Evolutionary conservation across 2,329 filamentous ascomycete genomes (phyloP).

Genomic region (Orbilia brochopaga): DNA sequence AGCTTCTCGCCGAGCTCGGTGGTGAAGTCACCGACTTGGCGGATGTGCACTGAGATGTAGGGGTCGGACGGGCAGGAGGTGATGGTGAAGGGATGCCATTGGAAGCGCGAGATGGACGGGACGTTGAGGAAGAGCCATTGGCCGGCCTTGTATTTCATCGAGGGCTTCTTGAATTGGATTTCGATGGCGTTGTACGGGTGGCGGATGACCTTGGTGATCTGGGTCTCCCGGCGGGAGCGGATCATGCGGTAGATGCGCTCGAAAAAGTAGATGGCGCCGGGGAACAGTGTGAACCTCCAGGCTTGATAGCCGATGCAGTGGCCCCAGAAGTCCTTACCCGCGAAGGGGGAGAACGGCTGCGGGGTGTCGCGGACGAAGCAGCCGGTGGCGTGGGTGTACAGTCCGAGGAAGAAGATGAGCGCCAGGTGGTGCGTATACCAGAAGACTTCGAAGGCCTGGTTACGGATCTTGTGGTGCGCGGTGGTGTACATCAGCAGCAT

Average conservation of each 20-base stretch:
- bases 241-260: constrained; percentile 93
- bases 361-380: constrained; percentile 86
- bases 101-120: constrained; percentile 81
- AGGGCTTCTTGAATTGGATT: constrained; percentile 94
- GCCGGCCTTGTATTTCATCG: constrained; percentile 96
- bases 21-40: constrained; percentile 96
- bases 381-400: constrained; percentile 94
- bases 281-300: constrained; percentile 94
- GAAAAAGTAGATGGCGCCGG: constrained; percentile 80
- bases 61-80: constrained; percentile 96
- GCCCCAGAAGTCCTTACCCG: constrained; percentile 78
- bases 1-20: constrained; percentile 90
- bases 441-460: constrained; percentile 97
- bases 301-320: constrained; percentile 95
- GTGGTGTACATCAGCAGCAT: constrained; percentile 99
- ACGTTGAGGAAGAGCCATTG: constrained; percentile 98
- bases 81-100: constrained; percentile 99
- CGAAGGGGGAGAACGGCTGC: constrained; percentile 79
- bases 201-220: constrained; percentile 90
- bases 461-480: constrained; percentile 87
- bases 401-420: constrained; percentile 86
- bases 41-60: constrained; percentile 91
- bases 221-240: constrained; percentile 78
- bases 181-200: constrained; percentile 98
- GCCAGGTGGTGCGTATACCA: constrained; percentile 99